Conservation (phyloP, 1,139 yeast species). For the Magnusiomyces tetraspermus region DNA sequence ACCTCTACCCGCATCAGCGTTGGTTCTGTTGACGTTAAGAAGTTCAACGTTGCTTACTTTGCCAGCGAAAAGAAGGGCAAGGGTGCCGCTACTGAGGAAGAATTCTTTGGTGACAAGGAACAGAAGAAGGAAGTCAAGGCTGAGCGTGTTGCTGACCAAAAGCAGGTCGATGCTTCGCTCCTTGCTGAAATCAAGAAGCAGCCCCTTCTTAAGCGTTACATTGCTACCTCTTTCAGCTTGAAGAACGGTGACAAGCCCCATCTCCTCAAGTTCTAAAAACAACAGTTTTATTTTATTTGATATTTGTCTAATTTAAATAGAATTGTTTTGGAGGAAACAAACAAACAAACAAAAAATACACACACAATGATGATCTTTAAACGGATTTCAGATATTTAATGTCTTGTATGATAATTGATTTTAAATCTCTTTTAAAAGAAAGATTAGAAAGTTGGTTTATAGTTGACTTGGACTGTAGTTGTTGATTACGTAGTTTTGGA, state of each 20-base stretch:
- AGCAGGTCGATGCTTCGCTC: constrained; percentile 92
- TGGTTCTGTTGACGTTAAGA: constrained; percentile 74
- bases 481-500: no score
- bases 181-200: constrained; percentile 94
- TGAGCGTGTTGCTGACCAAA: constrained; percentile 97
- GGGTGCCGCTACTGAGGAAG: constrained; percentile 82
- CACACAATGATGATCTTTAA: neutral
- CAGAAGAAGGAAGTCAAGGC: constrained; percentile 82
- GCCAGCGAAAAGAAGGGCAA: constrained; percentile 89
- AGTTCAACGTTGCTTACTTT: constrained; percentile 93
- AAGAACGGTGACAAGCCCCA: constrained; percentile 99
- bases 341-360: no score
- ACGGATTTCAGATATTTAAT: neutral
- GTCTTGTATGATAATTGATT: neutral
- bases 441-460: no score
- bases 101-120: constrained; percentile 83
- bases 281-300: no score
- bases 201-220: constrained; percentile 96
- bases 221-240: constrained; percentile 92
- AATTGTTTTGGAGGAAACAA: neutral
- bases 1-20: constrained; percentile 89
- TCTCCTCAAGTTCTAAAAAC: constrained; percentile 95
- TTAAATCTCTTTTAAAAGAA: neutral
- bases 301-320: neutral
- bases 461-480: no score